phyloP scores from a whole-genome alignment of 805 yeast genomes.

The Blastobotrys peoriensis region DNA sequence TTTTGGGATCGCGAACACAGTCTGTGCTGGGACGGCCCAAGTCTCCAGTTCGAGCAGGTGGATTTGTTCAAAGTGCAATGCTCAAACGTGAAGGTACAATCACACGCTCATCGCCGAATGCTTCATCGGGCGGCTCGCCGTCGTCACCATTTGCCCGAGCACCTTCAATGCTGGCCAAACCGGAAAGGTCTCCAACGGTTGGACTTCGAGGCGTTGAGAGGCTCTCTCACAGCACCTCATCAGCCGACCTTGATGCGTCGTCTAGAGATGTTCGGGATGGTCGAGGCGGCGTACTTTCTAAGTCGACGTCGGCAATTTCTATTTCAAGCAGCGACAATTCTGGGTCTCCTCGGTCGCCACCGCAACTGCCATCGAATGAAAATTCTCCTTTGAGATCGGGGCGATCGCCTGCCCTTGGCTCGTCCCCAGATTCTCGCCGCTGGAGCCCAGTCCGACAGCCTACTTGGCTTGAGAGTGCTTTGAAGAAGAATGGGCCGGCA shows the following conservation, averaged over 20 bases:
- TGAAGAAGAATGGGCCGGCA: conserved; percentile 17
- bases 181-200: not conserved
- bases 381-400: not conserved
- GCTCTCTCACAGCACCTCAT: not conserved
- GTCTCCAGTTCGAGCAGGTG: conserved; percentile 18
- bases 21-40: conserved; percentile 8
- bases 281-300: not conserved
- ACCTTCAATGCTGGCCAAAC: conserved; percentile 1
- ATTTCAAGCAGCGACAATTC: not conserved
- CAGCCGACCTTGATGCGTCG: not conserved
- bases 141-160: conserved; percentile 1
- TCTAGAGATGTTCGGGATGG: no score
- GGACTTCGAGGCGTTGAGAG: not conserved
- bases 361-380: conserved; percentile 1
- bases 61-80: conserved; percentile 26
- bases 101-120: not conserved
- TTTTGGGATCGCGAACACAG: not conserved
- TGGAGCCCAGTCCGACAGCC: conserved; percentile 24
- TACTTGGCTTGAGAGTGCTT: conserved; percentile 27
- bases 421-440: conserved; percentile 15
- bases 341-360: not conserved
- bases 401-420: not conserved
- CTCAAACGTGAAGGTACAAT: conserved; percentile 22
- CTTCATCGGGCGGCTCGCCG: conserved; percentile 3
- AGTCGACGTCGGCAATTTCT: not conserved